phyloP scores from a whole-genome alignment of 148 eudicot species.

The Vaccinium corymbosum region DNA sequence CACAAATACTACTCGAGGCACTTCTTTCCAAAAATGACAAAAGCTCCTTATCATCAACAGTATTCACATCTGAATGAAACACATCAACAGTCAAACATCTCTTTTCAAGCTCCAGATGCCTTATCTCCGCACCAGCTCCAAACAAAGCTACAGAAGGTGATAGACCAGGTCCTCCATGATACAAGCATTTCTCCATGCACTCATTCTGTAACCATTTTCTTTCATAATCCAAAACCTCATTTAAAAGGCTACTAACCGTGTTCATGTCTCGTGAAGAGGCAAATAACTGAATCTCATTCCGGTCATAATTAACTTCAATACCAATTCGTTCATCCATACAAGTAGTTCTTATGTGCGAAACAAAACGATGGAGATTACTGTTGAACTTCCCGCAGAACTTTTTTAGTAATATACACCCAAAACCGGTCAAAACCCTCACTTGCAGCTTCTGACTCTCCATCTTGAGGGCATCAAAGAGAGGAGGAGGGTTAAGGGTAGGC shows the following conservation, averaged over 20 bases:
- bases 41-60: conserved; percentile 71
- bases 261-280: conserved; percentile 55
- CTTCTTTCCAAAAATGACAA: conserved; percentile 44
- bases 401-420: conserved; percentile 59
- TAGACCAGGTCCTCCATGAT: conserved; percentile 57
- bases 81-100: conserved; percentile 77
- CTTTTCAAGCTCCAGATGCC: conserved; percentile 84
- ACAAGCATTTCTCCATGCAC: conserved; percentile 70
- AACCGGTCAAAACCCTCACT: conserved; percentile 42
- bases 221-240: conserved; percentile 49
- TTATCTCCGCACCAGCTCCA: conserved; percentile 90
- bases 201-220: conserved; percentile 61
- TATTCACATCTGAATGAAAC: conserved; percentile 38
- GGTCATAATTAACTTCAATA: conserved; percentile 60
- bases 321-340: conserved; percentile 62
- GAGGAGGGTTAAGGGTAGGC: conserved; percentile 53
- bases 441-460: conserved; percentile 58
- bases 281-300: conserved; percentile 51
- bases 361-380: conserved; percentile 36
- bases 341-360: conserved; percentile 40
- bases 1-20: conserved; percentile 53
- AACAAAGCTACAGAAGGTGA: conserved; percentile 72
- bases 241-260: conserved; percentile 37
- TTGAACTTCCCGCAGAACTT: conserved; percentile 72
- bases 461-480: conserved; percentile 52